Evolutionary conservation across 306 rosid genomes (phyloP).

Genomic region (Amphicarpaea edgeworthii): DNA sequence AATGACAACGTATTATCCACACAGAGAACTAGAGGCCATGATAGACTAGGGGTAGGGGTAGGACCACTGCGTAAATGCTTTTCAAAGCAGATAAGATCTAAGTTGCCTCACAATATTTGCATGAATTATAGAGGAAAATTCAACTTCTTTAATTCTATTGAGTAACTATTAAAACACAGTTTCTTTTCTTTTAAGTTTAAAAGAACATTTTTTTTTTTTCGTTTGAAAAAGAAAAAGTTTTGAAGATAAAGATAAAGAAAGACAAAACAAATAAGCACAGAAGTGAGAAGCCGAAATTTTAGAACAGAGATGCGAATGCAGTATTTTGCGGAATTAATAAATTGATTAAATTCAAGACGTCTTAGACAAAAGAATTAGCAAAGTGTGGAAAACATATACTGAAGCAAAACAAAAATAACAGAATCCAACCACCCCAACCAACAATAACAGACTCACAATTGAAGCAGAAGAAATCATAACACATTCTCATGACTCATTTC

Average conservation of each 20-base stretch:
- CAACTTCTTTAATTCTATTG: background rate
- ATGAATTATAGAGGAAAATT: background rate
- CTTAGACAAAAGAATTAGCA: constrained; percentile 43
- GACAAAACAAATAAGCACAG: background rate
- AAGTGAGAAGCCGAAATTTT: background rate
- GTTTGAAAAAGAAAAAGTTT: background rate
- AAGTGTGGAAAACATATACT: constrained; percentile 43
- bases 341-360: background rate
- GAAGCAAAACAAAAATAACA: constrained; percentile 20
- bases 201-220: too few relatives aligned
- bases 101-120: constrained; percentile 30
- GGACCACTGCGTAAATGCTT: constrained; percentile 34
- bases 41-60: constrained; percentile 36
- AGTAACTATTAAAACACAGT: background rate
- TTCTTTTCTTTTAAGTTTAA: background rate
- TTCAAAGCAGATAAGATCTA: constrained; percentile 40
- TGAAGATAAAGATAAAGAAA: constrained; percentile 4
- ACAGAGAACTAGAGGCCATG: constrained; percentile 41
- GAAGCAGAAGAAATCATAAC: constrained; percentile 17
- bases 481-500: constrained; percentile 49
- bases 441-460: constrained; percentile 29
- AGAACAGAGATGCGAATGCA: background rate
- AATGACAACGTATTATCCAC: constrained; percentile 48
- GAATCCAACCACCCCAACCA: constrained; percentile 39
- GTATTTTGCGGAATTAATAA: constrained; percentile 3